Evolutionary conservation across 1,139 yeast species (phyloP).

Genomic region (Hanseniaspora sp.): DNA sequence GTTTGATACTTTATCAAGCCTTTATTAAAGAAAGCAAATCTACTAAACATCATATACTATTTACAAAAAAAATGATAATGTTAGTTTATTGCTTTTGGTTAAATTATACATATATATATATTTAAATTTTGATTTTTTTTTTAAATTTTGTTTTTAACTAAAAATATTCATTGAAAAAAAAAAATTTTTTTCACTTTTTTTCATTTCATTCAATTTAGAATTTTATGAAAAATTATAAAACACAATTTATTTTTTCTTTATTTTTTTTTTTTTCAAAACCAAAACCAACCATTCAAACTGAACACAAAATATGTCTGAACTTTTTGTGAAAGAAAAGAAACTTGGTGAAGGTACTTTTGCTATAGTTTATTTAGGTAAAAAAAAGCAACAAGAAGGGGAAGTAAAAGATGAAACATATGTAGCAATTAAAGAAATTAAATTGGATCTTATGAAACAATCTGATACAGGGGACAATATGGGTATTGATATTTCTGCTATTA

Average conservation of each 20-base stretch:
- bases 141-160: too few relatives aligned
- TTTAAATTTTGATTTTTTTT: too few relatives aligned
- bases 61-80: too few relatives aligned
- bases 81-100: too few relatives aligned
- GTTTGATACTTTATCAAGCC: background rate
- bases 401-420: conserved; percentile 29
- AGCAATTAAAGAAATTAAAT: conserved; percentile 77
- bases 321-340: conserved; percentile 44
- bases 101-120: too few relatives aligned
- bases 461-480: conserved; percentile 44
- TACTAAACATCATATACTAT: background rate
- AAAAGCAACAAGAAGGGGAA: conserved; percentile 37
- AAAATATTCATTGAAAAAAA: too few relatives aligned
- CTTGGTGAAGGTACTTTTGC: conserved; percentile 99
- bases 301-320: background rate
- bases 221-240: background rate
- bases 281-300: background rate
- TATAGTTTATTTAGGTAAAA: conserved; percentile 78
- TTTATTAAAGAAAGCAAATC: background rate
- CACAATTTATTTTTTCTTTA: too few relatives aligned
- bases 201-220: background rate
- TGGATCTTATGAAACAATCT: conserved; percentile 48
- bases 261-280: background rate
- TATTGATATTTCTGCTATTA: conserved; percentile 88
- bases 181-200: too few relatives aligned